phyloP scores from a whole-genome alignment of 345 rosid genomes.

The Eucalyptus polybractea region DNA sequence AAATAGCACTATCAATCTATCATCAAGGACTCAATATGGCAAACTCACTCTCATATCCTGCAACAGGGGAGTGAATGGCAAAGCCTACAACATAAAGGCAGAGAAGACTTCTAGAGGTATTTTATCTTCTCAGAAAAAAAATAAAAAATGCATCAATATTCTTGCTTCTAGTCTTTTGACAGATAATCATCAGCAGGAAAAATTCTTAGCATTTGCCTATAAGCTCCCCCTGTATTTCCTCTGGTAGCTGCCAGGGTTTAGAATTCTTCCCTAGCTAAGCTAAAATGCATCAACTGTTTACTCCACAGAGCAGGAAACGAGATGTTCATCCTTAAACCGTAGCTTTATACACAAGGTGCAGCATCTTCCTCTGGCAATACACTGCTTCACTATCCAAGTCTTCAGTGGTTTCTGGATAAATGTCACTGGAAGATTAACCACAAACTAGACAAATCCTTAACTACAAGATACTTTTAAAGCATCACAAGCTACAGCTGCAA shows the following conservation, averaged over 20 bases:
- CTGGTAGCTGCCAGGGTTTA: neutral
- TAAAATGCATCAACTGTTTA: neutral
- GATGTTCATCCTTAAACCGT: neutral
- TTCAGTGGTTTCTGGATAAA: neutral
- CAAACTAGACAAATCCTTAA: neutral
- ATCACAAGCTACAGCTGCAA: neutral
- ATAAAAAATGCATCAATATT: neutral
- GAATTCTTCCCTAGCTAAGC: neutral
- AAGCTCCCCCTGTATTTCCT: neutral
- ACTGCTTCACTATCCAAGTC: neutral
- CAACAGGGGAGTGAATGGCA: neutral
- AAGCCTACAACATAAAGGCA: neutral
- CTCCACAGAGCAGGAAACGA: neutral
- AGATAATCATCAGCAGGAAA: neutral
- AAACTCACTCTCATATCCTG: neutral
- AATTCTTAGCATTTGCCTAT: neutral
- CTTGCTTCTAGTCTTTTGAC: neutral
- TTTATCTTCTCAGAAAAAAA: neutral
- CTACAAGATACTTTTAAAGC: neutral
- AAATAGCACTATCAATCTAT: neutral
- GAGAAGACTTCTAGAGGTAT: neutral
- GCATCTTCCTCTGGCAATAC: neutral
- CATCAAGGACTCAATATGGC: neutral
- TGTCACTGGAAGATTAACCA: neutral
- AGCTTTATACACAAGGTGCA: neutral